Conservation (phyloP, 1,284 basidiomycete genomes). For the Cryptococcus amylolentus region DNA sequence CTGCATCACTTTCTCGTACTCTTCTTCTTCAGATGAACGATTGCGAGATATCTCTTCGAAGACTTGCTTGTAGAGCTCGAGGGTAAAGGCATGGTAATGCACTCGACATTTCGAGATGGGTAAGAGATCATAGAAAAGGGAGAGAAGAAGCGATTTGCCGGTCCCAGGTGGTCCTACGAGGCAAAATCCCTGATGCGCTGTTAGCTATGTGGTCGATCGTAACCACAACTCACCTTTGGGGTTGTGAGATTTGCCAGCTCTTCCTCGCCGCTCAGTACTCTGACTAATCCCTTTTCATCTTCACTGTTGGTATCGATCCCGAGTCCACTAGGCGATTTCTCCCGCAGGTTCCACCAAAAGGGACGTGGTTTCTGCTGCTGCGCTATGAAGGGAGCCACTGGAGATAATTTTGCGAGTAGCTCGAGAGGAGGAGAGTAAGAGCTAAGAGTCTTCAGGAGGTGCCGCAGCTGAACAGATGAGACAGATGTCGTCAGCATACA, state of each 20-base stretch:
- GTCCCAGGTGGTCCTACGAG: constrained; percentile 56
- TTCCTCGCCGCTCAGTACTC: constrained; percentile 58
- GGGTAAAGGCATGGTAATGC: constrained; percentile 66
- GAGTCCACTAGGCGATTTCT: constrained; percentile 12
- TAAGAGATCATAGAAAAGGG: constrained; percentile 62
- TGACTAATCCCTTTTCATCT: constrained; percentile 51
- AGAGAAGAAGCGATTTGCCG: constrained; percentile 62
- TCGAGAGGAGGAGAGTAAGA: constrained; percentile 46
- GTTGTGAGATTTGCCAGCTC: constrained; percentile 59
- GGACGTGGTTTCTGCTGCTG: constrained; percentile 4
- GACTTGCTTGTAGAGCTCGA: constrained; percentile 62
- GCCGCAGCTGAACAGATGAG: constrained; percentile 34
- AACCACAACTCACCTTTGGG: constrained; percentile 53
- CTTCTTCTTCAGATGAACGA: constrained; percentile 23
- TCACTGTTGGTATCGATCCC: constrained; percentile 13
- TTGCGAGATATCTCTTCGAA: constrained; percentile 45
- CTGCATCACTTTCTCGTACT: constrained; percentile 47
- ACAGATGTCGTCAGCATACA: not conserved
- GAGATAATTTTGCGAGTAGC: constrained; percentile 38
- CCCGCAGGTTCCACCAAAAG: constrained; percentile 24
- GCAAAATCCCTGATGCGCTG: constrained; percentile 48
- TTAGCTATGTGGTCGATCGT: not conserved
- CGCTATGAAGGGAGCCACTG: constrained; percentile 28
- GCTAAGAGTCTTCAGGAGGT: constrained; percentile 35
- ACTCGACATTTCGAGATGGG: constrained; percentile 62